Evolutionary conservation across 2,329 filamentous ascomycete genomes (phyloP).

Genomic region (Cordyceps cateniannulata): DNA sequence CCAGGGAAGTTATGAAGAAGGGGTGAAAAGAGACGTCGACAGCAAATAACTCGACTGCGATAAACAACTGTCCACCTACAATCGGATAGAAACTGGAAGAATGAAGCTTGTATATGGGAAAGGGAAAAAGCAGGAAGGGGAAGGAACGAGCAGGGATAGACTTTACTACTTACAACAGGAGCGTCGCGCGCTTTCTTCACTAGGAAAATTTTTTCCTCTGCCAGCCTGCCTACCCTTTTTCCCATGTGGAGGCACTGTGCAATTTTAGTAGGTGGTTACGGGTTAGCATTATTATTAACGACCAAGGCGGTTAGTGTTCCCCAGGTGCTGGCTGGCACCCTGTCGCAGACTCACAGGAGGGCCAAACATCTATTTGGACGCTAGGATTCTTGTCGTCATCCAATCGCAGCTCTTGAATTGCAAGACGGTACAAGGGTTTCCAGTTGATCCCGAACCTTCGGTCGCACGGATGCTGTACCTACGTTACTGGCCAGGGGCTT

Average conservation of each 20-base stretch:
- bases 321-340: background rate
- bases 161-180: background rate
- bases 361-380: background rate
- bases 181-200: background rate
- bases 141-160: conserved; percentile 4
- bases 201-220: background rate
- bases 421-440: background rate
- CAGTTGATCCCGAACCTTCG: background rate
- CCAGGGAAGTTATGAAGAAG: background rate
- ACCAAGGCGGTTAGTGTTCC: background rate
- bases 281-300: background rate
- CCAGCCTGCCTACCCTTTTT: background rate
- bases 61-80: conserved; percentile 11
- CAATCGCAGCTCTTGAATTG: background rate
- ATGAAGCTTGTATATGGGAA: background rate
- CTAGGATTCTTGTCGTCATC: background rate
- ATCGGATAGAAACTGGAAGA: conserved; percentile 4
- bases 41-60: conserved; percentile 7
- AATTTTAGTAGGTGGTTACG: background rate
- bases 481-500: too few relatives aligned
- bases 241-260: background rate
- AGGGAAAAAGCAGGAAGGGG: background rate
- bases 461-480: background rate
- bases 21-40: background rate
- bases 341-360: background rate